Percentiles rank a stretch among this genome's conserved stretches.
These are phyloP conservation scores for Eimeria praecox DNA, from an alignment of 169 alveolate species.

Conservation along the genomic window DNA sequence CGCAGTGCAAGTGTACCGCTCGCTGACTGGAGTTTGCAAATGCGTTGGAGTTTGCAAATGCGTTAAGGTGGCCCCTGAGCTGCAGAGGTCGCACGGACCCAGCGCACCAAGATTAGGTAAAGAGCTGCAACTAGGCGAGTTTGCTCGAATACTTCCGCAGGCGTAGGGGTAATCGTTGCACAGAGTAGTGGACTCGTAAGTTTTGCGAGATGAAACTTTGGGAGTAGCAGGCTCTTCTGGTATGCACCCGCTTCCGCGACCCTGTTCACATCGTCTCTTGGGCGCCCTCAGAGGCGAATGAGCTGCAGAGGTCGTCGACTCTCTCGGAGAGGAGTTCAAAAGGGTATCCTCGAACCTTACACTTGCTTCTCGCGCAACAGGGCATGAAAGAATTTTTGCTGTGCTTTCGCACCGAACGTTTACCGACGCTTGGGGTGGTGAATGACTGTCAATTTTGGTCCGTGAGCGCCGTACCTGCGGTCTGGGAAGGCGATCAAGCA, in stretches of 20 bases:
- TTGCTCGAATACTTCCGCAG: constrained; percentile 11
- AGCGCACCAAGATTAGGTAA: constrained; percentile 64
- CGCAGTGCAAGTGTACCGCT: background rate
- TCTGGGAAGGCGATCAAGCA: constrained; percentile 66
- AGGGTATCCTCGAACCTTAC: constrained; percentile 1
- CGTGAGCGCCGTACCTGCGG: background rate
- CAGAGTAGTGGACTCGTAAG: background rate
- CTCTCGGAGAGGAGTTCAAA: constrained; percentile 25
- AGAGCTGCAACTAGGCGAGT: constrained; percentile 43
- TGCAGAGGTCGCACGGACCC: constrained; percentile 71
- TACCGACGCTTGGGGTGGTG: constrained; percentile 51
- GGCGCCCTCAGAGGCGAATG: constrained; percentile 6
- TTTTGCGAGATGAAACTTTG: background rate
- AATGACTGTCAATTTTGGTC: constrained; percentile 37
- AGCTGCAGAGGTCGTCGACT: constrained; percentile 18
- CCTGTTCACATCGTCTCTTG: background rate
- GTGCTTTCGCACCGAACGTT: constrained; percentile 55
- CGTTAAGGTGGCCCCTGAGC: background rate
- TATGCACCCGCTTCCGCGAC: background rate
- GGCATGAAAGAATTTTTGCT: constrained; percentile 49
- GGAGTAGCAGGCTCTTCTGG: constrained; percentile 12
- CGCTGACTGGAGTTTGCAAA: background rate
- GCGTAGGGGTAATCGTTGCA: background rate
- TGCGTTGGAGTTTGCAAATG: background rate
- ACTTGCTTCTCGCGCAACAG: constrained; percentile 29